Conservation (phyloP, 1,284 basidiomycete genomes). For the Austropuccinia psidii region DNA sequence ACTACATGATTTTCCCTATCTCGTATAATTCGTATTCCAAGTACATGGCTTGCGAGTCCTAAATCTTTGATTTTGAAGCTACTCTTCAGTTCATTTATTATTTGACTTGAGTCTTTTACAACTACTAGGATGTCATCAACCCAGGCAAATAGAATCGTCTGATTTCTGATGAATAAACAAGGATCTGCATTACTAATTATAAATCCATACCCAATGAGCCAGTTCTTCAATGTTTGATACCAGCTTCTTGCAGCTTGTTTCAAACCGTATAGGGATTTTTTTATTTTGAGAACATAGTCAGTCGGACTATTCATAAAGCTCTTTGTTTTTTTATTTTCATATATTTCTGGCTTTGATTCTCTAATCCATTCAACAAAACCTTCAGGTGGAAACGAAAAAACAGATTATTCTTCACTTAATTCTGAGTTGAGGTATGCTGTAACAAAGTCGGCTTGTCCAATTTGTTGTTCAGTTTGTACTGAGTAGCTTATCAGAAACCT, state of each 20-base stretch:
- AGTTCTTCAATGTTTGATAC: background rate
- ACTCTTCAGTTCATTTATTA: too few relatives aligned
- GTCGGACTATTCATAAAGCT: background rate
- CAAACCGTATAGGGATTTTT: slow-evolving; percentile 19
- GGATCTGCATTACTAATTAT: background rate
- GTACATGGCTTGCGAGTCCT: too few relatives aligned
- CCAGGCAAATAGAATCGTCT: too few relatives aligned
- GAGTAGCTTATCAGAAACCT: background rate
- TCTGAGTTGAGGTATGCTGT: background rate
- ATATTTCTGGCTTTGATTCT: background rate
- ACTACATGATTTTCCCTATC: too few relatives aligned
- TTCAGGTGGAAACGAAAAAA: background rate
- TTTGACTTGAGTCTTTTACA: too few relatives aligned
- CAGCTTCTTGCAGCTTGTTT: slow-evolving; percentile 21
- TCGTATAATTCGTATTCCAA: too few relatives aligned
- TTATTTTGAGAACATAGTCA: background rate
- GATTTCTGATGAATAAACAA: too few relatives aligned
- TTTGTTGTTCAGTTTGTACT: background rate
- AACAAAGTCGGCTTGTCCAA: background rate
- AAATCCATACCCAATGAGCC: slow-evolving; percentile 10
- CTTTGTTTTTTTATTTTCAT: background rate
- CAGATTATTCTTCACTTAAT: background rate
- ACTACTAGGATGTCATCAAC: too few relatives aligned
- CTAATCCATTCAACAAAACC: background rate
- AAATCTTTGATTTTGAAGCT: too few relatives aligned